phyloP scores from a whole-genome alignment of 2,329 filamentous ascomycete genomes.

The Hymenoscyphus salicellus region DNA sequence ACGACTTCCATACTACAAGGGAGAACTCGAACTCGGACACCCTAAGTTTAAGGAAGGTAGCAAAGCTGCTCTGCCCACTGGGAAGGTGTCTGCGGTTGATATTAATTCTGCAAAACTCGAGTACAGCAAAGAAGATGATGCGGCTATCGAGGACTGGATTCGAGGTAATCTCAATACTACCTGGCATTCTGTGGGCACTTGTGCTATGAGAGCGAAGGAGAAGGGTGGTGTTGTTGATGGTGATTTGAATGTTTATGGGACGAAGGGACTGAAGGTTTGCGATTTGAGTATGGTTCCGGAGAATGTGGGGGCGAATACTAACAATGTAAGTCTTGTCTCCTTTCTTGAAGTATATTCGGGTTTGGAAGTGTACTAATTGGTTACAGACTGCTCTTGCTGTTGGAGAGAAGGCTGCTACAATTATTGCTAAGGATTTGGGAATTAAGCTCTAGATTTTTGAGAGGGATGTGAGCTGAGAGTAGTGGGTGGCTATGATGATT shows the following conservation, averaged over 20 bases:
- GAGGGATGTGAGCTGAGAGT: not conserved
- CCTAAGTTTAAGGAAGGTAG: slow-evolving; percentile 45
- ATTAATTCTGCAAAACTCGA: slow-evolving; percentile 38
- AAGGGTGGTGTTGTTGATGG: slow-evolving; percentile 41
- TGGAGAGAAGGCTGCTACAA: slow-evolving; percentile 42
- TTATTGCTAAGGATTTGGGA: slow-evolving; percentile 42
- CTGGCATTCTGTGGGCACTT: slow-evolving; percentile 43
- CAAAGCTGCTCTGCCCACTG: slow-evolving; percentile 36
- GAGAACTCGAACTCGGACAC: slow-evolving; percentile 44
- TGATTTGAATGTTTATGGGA: slow-evolving; percentile 41
- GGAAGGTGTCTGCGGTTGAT: slow-evolving; percentile 31
- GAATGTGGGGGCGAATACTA: slow-evolving; percentile 45
- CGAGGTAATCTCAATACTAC: slow-evolving; percentile 41
- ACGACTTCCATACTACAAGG: slow-evolving; percentile 50
- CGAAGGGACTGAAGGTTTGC: slow-evolving; percentile 41
- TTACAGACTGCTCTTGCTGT: slow-evolving; percentile 41
- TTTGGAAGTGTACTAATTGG: not conserved
- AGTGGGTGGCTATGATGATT: not conserved
- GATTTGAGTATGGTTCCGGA: slow-evolving; percentile 40
- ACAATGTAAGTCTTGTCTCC: slow-evolving; percentile 32
- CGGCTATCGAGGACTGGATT: slow-evolving; percentile 43
- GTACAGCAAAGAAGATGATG: slow-evolving; percentile 35
- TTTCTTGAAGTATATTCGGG: not conserved
- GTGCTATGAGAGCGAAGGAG: slow-evolving; percentile 39
- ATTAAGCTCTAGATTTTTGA: slow-evolving; percentile 22